Conservation (phyloP, 306 rosid species). For the Carpinus viminea region DNA sequence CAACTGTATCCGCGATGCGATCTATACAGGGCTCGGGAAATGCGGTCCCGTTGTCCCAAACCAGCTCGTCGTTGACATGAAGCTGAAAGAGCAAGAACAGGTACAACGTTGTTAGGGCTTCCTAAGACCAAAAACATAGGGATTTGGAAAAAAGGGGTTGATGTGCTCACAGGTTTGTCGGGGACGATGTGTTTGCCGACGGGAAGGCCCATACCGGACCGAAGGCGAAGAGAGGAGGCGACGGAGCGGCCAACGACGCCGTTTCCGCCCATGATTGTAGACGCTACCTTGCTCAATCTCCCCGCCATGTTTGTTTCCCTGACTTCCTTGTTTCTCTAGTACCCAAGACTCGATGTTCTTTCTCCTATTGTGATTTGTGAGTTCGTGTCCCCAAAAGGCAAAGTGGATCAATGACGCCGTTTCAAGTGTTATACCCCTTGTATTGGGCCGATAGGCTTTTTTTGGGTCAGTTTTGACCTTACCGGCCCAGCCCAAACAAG, state of each 20-base stretch:
- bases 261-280: conserved; percentile 78
- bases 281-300: conserved; percentile 61
- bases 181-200: conserved; percentile 87
- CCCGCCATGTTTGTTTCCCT: conserved; percentile 60
- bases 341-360: neutral
- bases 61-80: conserved; percentile 70
- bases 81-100: conserved; percentile 49
- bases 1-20: conserved; percentile 94
- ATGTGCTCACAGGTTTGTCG: conserved; percentile 61
- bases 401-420: neutral
- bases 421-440: neutral
- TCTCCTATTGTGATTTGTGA: neutral
- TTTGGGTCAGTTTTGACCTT: neutral
- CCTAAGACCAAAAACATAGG: neutral
- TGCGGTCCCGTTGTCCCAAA: conserved; percentile 91
- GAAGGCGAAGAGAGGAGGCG: conserved; percentile 73
- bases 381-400: neutral
- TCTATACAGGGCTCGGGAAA: conserved; percentile 96
- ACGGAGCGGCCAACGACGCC: conserved; percentile 74
- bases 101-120: neutral
- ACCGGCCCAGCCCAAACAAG: neutral
- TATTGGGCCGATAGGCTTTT: neutral
- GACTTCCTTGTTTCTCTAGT: neutral
- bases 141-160: conserved; percentile 19
- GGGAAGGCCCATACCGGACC: conserved; percentile 91